Percentiles rank a stretch among this genome's conserved stretches.
These are phyloP conservation scores for Trametes sp. DNA, from an alignment of 1,284 basidiomycete genomes.

Conservation along the genomic window DNA sequence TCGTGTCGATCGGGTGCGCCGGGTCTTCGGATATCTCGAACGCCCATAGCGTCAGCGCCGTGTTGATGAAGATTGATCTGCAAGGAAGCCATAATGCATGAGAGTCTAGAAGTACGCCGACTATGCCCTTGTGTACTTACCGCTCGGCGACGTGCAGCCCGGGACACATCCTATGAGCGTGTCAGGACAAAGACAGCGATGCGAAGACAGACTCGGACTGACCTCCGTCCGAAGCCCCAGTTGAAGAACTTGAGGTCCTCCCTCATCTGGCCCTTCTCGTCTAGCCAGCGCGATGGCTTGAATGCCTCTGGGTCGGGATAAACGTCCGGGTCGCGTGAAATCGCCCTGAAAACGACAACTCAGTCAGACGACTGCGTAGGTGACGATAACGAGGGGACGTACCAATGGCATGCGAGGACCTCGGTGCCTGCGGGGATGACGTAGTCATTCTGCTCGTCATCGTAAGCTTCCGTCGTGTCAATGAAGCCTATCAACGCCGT, in stretches of 20 bases:
- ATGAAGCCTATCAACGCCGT: neutral
- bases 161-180: slow-evolving; percentile 56
- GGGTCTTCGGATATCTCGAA: slow-evolving; percentile 59
- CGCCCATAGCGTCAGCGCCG: slow-evolving; percentile 64
- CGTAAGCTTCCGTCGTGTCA: neutral
- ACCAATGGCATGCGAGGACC: slow-evolving; percentile 68
- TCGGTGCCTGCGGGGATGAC: slow-evolving; percentile 65
- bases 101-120: too few relatives aligned
- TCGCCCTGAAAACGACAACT: slow-evolving; percentile 45
- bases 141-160: slow-evolving; percentile 64
- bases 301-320: slow-evolving; percentile 68
- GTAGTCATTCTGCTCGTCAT: slow-evolving; percentile 52
- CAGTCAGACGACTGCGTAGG: neutral
- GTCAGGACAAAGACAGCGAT: neutral
- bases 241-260: slow-evolving; percentile 57
- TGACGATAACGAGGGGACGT: neutral
- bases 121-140: too few relatives aligned
- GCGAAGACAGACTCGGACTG: neutral
- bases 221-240: slow-evolving; percentile 69
- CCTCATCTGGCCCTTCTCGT: slow-evolving; percentile 52
- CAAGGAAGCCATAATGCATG: neutral
- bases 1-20: slow-evolving; percentile 58
- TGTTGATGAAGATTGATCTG: slow-evolving; percentile 64
- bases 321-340: slow-evolving; percentile 60
- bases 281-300: slow-evolving; percentile 65